A percentile compares a stretch with the other conserved stretches of the same genome.
Conservation (phyloP, 2,329 filamentous ascomycete genomes). For the Hypoxylon sp. region DNA sequence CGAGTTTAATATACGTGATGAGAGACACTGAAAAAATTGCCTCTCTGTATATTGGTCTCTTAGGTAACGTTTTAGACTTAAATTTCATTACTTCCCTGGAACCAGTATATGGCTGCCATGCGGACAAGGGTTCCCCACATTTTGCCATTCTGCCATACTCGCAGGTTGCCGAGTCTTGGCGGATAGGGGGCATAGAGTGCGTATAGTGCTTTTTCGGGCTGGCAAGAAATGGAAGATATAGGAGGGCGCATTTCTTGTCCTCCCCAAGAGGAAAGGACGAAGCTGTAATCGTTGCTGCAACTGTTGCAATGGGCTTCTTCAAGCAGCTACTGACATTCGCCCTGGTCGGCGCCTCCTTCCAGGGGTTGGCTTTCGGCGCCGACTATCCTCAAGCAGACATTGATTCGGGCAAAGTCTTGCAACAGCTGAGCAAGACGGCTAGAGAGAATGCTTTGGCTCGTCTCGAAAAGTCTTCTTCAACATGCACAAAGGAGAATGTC, state of each 20-base stretch:
- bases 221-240: slow-evolving; percentile 30
- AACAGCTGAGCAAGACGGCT: slow-evolving; percentile 48
- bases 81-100: slow-evolving; percentile 27
- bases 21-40: slow-evolving; percentile 25
- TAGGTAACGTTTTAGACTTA: slow-evolving; percentile 38
- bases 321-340: slow-evolving; percentile 45
- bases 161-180: slow-evolving; percentile 39
- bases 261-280: neutral
- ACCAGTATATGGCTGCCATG: slow-evolving; percentile 30
- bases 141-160: slow-evolving; percentile 44
- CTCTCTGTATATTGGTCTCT: slow-evolving; percentile 38
- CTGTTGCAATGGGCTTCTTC: slow-evolving; percentile 45
- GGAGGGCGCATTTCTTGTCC: slow-evolving; percentile 20
- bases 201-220: neutral
- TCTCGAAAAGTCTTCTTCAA: slow-evolving; percentile 39
- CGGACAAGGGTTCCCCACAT: slow-evolving; percentile 42
- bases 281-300: slow-evolving; percentile 29
- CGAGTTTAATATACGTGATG: slow-evolving; percentile 38
- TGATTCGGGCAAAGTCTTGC: slow-evolving; percentile 50
- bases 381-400: slow-evolving; percentile 51
- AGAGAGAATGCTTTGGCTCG: slow-evolving; percentile 48
- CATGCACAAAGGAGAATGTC: slow-evolving; percentile 52
- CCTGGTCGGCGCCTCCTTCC: slow-evolving; percentile 46
- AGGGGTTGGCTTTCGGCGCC: slow-evolving; percentile 44
- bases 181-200: slow-evolving; percentile 23